Percentiles rank a stretch among this genome's conserved stretches.
Conservation (phyloP, 768 basidiomycete genomes). For the Gautieria morchelliformis region DNA sequence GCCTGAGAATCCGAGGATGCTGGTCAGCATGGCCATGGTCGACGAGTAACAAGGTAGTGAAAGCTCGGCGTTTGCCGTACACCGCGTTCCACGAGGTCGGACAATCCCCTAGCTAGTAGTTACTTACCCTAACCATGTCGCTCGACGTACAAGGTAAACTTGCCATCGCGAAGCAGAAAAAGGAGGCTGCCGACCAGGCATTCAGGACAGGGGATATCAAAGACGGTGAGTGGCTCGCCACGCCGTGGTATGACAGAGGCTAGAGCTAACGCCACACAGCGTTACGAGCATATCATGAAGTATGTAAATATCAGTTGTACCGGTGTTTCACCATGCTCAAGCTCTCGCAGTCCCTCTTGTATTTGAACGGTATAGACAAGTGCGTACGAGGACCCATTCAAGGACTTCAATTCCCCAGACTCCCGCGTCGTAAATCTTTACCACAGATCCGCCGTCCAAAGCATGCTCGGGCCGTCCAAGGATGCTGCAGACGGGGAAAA, state of each 20-base stretch:
- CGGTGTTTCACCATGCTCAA: neutral
- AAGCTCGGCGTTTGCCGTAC: neutral
- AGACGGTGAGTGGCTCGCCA: conserved; percentile 35
- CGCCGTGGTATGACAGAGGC: neutral
- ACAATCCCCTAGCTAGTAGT: neutral
- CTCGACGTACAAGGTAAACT: conserved; percentile 37
- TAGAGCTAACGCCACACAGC: conserved; percentile 30
- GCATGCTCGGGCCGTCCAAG: neutral
- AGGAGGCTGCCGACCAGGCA: conserved; percentile 54
- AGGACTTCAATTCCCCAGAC: neutral
- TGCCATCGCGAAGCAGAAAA: conserved; percentile 53
- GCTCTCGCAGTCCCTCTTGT: conserved; percentile 51
- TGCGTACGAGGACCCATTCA: conserved; percentile 23
- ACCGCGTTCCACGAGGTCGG: neutral
- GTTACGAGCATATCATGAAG: conserved; percentile 64
- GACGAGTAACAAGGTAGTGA: neutral
- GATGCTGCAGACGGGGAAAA: conserved; percentile 21
- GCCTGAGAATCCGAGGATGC: conserved; percentile 66
- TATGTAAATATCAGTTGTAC: conserved; percentile 19
- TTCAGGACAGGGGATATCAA: conserved; percentile 58
- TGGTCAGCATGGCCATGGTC: conserved; percentile 55
- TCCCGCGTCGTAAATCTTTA: neutral
- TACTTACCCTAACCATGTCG: neutral
- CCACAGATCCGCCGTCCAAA: conserved; percentile 9
- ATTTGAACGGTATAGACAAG: conserved; percentile 72